A percentile compares a stretch with the other conserved stretches of the same genome.
These are phyloP conservation scores for Gaeumannomyces tritici DNA, from an alignment of 2,329 filamentous ascomycete genomes.

Conservation along the genomic window DNA sequence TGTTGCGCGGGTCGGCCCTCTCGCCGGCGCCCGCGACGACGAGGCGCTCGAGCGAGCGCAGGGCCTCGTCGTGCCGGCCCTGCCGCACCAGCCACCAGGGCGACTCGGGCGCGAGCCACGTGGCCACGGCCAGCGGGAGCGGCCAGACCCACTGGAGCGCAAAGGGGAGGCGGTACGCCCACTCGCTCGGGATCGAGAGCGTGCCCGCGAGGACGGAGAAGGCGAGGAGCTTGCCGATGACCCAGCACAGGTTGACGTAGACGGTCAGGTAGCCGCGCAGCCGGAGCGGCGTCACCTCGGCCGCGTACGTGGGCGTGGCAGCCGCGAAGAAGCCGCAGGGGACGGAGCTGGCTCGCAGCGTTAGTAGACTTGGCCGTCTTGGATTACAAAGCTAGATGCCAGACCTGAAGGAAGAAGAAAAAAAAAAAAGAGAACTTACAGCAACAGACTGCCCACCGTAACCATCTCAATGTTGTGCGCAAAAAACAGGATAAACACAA, in stretches of 20 bases:
- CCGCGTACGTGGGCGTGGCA: slow-evolving; percentile 48
- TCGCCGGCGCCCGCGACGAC: slow-evolving; percentile 21
- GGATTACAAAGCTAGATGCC: too few species aligned
- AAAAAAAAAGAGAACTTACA: neutral
- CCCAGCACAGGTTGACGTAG: slow-evolving; percentile 53
- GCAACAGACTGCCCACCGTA: slow-evolving; percentile 33
- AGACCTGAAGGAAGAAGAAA: too few species aligned
- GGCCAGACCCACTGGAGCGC: slow-evolving; percentile 42
- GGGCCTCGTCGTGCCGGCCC: slow-evolving; percentile 29
- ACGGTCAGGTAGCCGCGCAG: slow-evolving; percentile 48
- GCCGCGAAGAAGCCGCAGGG: slow-evolving; percentile 51
- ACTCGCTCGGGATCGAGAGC: slow-evolving; percentile 27
- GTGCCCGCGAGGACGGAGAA: slow-evolving; percentile 35
- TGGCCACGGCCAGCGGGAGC: slow-evolving; percentile 29
- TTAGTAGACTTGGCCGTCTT: too few species aligned
- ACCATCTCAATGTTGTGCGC: slow-evolving; percentile 43
- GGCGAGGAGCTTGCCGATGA: slow-evolving; percentile 49
- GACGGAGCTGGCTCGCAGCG: slow-evolving; percentile 17
- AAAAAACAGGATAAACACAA: slow-evolving; percentile 55
- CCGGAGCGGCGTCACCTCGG: slow-evolving; percentile 49
- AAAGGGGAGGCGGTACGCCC: slow-evolving; percentile 39
- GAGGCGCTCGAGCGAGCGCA: slow-evolving; percentile 28
- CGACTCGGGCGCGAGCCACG: slow-evolving; percentile 38
- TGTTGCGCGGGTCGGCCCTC: slow-evolving; percentile 35
- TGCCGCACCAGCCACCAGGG: slow-evolving; percentile 40